A percentile compares a stretch with the other conserved stretches of the same genome.
These are phyloP conservation scores for Microdochium bolleyi DNA, from an alignment of 2,329 filamentous ascomycete species.

Conservation along the genomic window DNA sequence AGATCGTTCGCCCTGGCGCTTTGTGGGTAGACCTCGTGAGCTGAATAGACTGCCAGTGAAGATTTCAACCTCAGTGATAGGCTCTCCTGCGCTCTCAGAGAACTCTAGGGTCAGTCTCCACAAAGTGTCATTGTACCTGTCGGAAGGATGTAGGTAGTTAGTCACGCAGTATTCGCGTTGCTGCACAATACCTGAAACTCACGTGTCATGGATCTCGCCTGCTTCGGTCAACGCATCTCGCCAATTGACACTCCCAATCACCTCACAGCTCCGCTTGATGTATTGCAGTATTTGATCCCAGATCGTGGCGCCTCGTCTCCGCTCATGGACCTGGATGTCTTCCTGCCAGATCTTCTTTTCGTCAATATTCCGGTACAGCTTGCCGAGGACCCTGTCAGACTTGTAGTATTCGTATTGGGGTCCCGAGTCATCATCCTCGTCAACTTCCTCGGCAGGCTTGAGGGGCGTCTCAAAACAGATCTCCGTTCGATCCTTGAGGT, in stretches of 20 bases:
- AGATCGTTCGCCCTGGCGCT: slow-evolving; percentile 42
- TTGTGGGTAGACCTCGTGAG: slow-evolving; percentile 37
- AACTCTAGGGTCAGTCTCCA: slow-evolving; percentile 30
- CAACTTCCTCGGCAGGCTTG: slow-evolving; percentile 23
- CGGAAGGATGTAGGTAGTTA: neutral
- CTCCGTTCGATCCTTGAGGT: slow-evolving; percentile 34
- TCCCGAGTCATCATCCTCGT: slow-evolving; percentile 37
- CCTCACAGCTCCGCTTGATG: slow-evolving; percentile 16
- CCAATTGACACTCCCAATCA: slow-evolving; percentile 25
- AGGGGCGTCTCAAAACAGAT: slow-evolving; percentile 27
- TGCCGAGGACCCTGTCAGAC: slow-evolving; percentile 61
- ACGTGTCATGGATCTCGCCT: slow-evolving; percentile 37
- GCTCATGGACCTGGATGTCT: slow-evolving; percentile 28
- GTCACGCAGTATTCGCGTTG: too few relatives aligned
- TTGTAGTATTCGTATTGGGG: slow-evolving; percentile 50
- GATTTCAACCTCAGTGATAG: slow-evolving; percentile 42
- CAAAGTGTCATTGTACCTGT: slow-evolving; percentile 38
- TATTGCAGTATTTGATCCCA: slow-evolving; percentile 32
- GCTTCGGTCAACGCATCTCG: slow-evolving; percentile 25
- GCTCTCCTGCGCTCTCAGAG: slow-evolving; percentile 34
- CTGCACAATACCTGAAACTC: slow-evolving; percentile 12
- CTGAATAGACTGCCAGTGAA: slow-evolving; percentile 50
- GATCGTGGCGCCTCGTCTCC: slow-evolving; percentile 22
- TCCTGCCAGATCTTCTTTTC: slow-evolving; percentile 57
- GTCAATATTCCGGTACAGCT: slow-evolving; percentile 65